Base-by-base conservation (phyloP, 1,284 basidiomycete genomes). In the Pholiota adiposa region DNA sequence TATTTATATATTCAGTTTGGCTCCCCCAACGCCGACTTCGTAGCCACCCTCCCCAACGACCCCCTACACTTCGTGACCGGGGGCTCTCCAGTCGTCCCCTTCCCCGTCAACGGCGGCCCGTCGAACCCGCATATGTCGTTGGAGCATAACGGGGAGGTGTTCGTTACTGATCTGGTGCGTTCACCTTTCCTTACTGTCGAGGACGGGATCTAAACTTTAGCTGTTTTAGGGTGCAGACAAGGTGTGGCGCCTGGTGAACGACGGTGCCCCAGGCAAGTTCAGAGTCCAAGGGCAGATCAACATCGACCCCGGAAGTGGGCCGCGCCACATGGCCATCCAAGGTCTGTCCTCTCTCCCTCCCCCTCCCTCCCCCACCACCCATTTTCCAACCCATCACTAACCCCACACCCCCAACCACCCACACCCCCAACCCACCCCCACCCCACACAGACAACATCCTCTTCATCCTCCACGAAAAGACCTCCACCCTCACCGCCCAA, bases 401-500 rank as follows among this genome's bases (percentile, higher is more conserved):
- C 36, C 29, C 48, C 6, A 27, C 23, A 14, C 23, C 51, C 43
- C 67, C 6, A 33, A n/a, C 3, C 5, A 31, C 21, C 16, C 19
- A 19, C 18, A 51, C 14, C 8, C 34, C 27, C 50, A 36, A 27
- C 34, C 60, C 14, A 56, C 16, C 1, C 12, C 25, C 8, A 2
- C 40, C 9, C 6, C n/a, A 14, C 34, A 7, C 23, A 61, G 87
- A 83, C 49, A 72, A 79, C 54, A 78, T 77, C 56, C 71, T 89
- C 4, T 89, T 83, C 70, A 79, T 76, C 7, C 62, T 89, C 2
- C 83, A 88, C 71, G 87, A 89, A 69, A 73, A 83, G 19, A 69
- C 83, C n/a, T 88, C 83, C 18, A 86, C 85, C 0, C 70, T 89
- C 25, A 84, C 85, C 21, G 79, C 85, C 9, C 86, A 88, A 63